phyloP scores from a whole-genome alignment of 352 stramenopile genomes.

The Halophytophthora polymorphica region DNA sequence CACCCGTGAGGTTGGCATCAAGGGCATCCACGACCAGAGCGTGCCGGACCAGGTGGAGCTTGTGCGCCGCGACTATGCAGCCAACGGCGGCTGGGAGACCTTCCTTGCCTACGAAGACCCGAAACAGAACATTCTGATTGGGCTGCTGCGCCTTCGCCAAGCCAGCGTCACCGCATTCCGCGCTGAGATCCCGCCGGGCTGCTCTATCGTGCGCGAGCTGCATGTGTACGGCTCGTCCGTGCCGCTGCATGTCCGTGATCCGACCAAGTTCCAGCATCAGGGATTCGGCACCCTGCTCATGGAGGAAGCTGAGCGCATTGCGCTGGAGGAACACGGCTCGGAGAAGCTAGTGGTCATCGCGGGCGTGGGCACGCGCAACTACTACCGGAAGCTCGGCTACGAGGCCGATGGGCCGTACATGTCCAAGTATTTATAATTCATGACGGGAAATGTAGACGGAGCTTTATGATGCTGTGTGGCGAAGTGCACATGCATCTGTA shows the following conservation, averaged over 20 bases:
- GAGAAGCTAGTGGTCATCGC: slow-evolving; percentile 97
- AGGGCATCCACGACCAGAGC: slow-evolving; percentile 93
- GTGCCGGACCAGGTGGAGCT: slow-evolving; percentile 96
- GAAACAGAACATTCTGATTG: slow-evolving; percentile 95
- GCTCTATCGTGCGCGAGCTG: slow-evolving; percentile 86
- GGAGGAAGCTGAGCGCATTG: slow-evolving; percentile 97
- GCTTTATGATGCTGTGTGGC: background rate
- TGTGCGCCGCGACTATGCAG: slow-evolving; percentile 93
- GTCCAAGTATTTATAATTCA: slow-evolving; percentile 87
- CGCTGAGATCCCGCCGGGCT: slow-evolving; percentile 63
- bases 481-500: background rate
- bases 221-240: slow-evolving; percentile 98
- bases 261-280: slow-evolving; percentile 96
- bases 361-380: slow-evolving; percentile 94
- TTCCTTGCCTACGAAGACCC: slow-evolving; percentile 97
- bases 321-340: slow-evolving; percentile 92
- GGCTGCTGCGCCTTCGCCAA: slow-evolving; percentile 92
- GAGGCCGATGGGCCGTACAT: slow-evolving; percentile 96
- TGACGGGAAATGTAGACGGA: slow-evolving; percentile 1
- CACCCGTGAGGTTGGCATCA: slow-evolving; percentile 95
- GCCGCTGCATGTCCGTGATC: slow-evolving; percentile 91
- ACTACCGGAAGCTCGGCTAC: slow-evolving; percentile 97
- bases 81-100: slow-evolving; percentile 96
- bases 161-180: slow-evolving; percentile 79
- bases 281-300: slow-evolving; percentile 96